Percentiles rank a stretch among this genome's conserved stretches.
These are phyloP conservation scores for Trifolium fragiferum DNA, from an alignment of 306 rosid genomes.

Conservation along the genomic window DNA sequence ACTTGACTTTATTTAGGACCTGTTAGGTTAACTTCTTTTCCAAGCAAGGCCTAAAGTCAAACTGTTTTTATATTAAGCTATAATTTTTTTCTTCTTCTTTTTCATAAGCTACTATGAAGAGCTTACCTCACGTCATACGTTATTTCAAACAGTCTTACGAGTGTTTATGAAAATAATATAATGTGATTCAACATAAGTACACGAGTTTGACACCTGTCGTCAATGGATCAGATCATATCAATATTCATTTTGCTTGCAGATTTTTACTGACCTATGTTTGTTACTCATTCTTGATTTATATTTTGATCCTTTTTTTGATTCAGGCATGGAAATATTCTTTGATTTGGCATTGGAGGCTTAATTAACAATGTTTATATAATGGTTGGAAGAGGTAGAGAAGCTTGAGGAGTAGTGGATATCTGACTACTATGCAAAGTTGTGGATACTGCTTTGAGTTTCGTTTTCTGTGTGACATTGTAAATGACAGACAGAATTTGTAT, in stretches of 20 bases:
- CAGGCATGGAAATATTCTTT: slow-evolving; percentile 78
- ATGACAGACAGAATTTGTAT: slow-evolving; percentile 51
- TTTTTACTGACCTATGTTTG: no score
- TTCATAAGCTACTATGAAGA: neutral
- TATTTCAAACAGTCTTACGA: neutral
- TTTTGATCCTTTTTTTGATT: neutral
- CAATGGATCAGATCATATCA: no score
- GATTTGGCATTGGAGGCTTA: slow-evolving; percentile 60
- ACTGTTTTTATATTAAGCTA: neutral
- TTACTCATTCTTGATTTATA: neutral
- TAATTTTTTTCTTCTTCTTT: no score
- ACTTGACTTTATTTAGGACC: no score
- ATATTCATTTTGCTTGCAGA: slow-evolving; percentile 15
- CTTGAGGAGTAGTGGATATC: slow-evolving; percentile 55
- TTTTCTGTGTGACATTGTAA: slow-evolving; percentile 64
- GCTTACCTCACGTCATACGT: neutral
- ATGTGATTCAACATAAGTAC: no score
- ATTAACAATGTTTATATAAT: slow-evolving; percentile 59
- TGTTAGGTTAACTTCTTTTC: no score
- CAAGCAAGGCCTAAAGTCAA: neutral
- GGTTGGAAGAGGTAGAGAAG: slow-evolving; percentile 66
- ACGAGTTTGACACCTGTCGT: no score
- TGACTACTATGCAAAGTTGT: slow-evolving; percentile 52
- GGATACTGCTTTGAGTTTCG: slow-evolving; percentile 52
- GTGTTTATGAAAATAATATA: no score